Evolutionary conservation across 1,139 yeast genomes (phyloP).

Genomic region (Yamadazyma epiphylla): DNA sequence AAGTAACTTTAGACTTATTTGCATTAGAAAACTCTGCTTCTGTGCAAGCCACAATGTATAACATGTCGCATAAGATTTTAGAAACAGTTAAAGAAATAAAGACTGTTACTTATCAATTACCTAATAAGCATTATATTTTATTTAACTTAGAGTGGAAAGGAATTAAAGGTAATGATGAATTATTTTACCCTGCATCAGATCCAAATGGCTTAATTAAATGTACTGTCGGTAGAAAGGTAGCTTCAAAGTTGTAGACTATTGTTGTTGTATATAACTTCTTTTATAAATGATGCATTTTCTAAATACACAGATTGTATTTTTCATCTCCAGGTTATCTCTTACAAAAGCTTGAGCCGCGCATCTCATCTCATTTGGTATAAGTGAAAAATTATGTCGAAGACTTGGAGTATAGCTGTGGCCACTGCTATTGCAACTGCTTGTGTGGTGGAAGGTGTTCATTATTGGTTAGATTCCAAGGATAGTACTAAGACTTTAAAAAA

Average conservation of each 20-base stretch:
- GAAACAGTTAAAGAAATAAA: slow-evolving; percentile 51
- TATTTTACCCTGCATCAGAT: slow-evolving; percentile 86
- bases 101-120: slow-evolving; percentile 69
- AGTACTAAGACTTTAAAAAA: slow-evolving; percentile 2
- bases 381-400: slow-evolving; percentile 9
- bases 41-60: slow-evolving; percentile 94
- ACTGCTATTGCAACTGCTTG: slow-evolving; percentile 39
- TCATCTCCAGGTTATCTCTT: too few species aligned
- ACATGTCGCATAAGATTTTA: slow-evolving; percentile 77
- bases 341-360: background rate
- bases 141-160: slow-evolving; percentile 84
- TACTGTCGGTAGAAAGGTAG: slow-evolving; percentile 64
- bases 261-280: background rate
- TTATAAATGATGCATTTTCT: background rate
- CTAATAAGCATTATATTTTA: slow-evolving; percentile 87
- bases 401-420: slow-evolving; percentile 27
- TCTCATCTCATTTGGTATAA: too few species aligned
- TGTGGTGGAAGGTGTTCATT: slow-evolving; percentile 39
- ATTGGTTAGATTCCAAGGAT: slow-evolving; percentile 16
- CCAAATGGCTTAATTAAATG: slow-evolving; percentile 90
- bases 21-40: slow-evolving; percentile 85
- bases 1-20: slow-evolving; percentile 68
- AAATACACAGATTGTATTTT: background rate
- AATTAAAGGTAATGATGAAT: slow-evolving; percentile 69
- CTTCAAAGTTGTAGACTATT: slow-evolving; percentile 33